Percentiles rank a stretch among this genome's conserved stretches.
phyloP scores from a whole-genome alignment of 164 flowering plant species.

The Malania oleifera region DNA sequence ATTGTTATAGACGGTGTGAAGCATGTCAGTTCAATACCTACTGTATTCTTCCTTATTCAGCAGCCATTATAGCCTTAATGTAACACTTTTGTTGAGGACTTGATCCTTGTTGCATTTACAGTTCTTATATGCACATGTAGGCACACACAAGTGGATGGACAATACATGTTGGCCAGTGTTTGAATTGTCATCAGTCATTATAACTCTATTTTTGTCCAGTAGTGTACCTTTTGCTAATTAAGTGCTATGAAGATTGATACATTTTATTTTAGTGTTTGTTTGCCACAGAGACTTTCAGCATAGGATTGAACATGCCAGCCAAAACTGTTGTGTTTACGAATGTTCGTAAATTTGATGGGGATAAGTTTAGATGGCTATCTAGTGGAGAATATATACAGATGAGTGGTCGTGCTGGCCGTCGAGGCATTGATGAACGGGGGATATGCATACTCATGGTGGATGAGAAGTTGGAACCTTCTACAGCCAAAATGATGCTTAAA shows the following conservation, averaged over 20 bases:
- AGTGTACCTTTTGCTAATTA: background rate
- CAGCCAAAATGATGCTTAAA: slow-evolving; percentile 92
- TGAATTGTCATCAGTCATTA: background rate
- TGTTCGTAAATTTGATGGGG: slow-evolving; percentile 98
- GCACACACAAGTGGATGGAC: too few species aligned
- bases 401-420: slow-evolving; percentile 99
- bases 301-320: slow-evolving; percentile 99
- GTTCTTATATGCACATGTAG: too few species aligned
- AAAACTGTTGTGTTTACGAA: slow-evolving; percentile 97
- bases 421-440: slow-evolving; percentile 96
- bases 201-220: background rate
- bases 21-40: too few species aligned
- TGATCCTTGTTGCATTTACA: too few species aligned
- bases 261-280: slow-evolving; percentile 74
- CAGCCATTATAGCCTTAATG: too few species aligned
- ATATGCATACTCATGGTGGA: slow-evolving; percentile 97
- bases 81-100: too few species aligned
- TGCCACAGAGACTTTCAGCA: slow-evolving; percentile 99
- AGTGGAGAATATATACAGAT: slow-evolving; percentile 99
- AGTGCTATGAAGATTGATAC: slow-evolving; percentile 4
- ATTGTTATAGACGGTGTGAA: too few species aligned
- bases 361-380: slow-evolving; percentile 96
- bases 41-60: too few species aligned
- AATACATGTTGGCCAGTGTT: too few species aligned
- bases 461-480: slow-evolving; percentile 96